Conservation (phyloP, 108 stramenopile species). For the Nitzschia sp. region DNA sequence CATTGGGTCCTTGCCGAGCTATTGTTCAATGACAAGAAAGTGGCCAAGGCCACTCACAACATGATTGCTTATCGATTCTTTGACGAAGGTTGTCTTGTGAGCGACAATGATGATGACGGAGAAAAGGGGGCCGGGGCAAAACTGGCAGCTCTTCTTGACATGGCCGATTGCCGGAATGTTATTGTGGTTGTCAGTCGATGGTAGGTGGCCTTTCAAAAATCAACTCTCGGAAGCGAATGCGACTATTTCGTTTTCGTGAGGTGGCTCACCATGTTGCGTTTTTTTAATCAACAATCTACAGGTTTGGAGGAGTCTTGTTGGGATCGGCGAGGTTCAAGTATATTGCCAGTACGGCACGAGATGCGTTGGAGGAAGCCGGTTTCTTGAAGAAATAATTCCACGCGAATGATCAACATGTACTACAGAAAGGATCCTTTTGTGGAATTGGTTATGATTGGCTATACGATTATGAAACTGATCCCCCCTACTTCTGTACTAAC, state of each 20-base stretch:
- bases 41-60: slow-evolving; percentile 75
- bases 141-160: slow-evolving; percentile 72
- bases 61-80: slow-evolving; percentile 83
- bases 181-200: slow-evolving; percentile 89
- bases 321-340: slow-evolving; percentile 87
- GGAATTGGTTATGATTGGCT: background rate
- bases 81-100: slow-evolving; percentile 20
- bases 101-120: slow-evolving; percentile 93
- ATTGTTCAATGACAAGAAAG: slow-evolving; percentile 62
- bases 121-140: slow-evolving; percentile 83
- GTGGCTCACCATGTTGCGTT: too few species aligned
- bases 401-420: background rate
- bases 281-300: background rate
- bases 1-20: slow-evolving; percentile 52
- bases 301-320: slow-evolving; percentile 73
- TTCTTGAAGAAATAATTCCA: background rate
- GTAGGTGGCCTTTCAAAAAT: slow-evolving; percentile 25
- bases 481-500: background rate
- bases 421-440: background rate
- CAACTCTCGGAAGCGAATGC: background rate
- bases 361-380: slow-evolving; percentile 52
- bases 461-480: background rate
- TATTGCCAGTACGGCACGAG: slow-evolving; percentile 72
- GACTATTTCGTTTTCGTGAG: too few species aligned
- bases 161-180: slow-evolving; percentile 70